Evolutionary conservation across 140 eudicot species (phyloP), one percentile per base, ranked within the genome.

Genomic region (Erigeron philadelphicus): DNA sequence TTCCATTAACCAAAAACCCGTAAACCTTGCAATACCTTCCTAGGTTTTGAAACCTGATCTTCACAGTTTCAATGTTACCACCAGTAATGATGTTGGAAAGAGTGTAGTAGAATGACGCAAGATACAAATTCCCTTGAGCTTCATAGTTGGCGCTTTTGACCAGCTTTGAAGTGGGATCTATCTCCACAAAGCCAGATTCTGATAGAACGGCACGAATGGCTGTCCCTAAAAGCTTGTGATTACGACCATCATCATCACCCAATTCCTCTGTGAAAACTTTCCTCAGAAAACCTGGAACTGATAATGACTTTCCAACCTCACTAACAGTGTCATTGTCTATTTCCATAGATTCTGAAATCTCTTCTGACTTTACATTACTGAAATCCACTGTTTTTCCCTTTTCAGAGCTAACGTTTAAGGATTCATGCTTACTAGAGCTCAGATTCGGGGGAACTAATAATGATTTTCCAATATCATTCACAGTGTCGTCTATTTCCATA

Each of bases 211-310:
- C 96, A 58, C 81, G 95, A 11, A 93, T 79, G 11, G 96, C 95
- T 69, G 83, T 78, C 17, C 77, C 84, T 6, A 63, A 41, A 40
- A 62, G 71, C 44, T 72, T 63, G 56, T 18, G 89, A 75, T 82
- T 75, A 55, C 69, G 73, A 41, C 86, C 83, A 60, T 59, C 76
- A 46, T 71, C 80, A 59, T 81, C 76, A 9, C 88, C 89, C 56
- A 91, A 69, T 60, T 85, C 95, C 45, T 85, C 84, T 3, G 56
- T 23, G 64, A 88, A 88, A 21, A 91, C 93, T 73, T 83, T 85
- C 81, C 88, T 85, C 82, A 90, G 72, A 76, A 90, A 89, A 45
- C 89, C 81, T n/a, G 96, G 96, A 3, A 86, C 91, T 1, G 96
- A 84, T 66, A 86, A 84, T 13, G 85, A 80, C 73, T 67, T 76